Base-by-base conservation (phyloP, 2,329 filamentous ascomycete genomes). In the Colletotrichum sp. region DNA sequence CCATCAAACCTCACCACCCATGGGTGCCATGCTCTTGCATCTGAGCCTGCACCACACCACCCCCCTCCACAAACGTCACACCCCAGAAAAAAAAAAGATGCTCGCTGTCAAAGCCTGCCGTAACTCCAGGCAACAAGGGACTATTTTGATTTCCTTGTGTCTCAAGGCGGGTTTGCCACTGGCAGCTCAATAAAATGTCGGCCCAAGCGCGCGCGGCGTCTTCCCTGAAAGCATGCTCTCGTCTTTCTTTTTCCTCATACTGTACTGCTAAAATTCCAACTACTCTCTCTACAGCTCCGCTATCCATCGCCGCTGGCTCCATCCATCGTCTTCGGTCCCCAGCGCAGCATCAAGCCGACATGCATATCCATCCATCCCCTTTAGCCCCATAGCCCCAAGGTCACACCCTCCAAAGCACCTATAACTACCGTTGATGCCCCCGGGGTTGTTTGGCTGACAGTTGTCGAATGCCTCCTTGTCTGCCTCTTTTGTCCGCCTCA, bases 401-500 rank as follows among this genome's bases (percentile, higher is more conserved):
- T 21, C 66, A 32, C 24, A 49, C 71, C 64, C 26, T 34, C 64
- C 49, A 71, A 77, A 72, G 72, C 60, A 66, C 66, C 76, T 77
- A 76, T 77, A 76, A 77, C 68, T 76, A 76, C 76, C 49, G 64
- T 72, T 60, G 64, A 66, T 69, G 72, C 62, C 72, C n/a, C 76
- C 74, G 28, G 70, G 74, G 59, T 65, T 60, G 71, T 76, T 57
- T 64, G 71, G 68, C 68, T 67, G 64, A 36, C 64, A 49, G 39
- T 72, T 39, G 55, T 60, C 60, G 72, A 75, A 72, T 65, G 68
- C 71, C 68, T 76, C 76, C 76, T 77, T 77, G 76, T 77, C 76
- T 72, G 72, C 72, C 72, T 71, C 76, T 76, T 78, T 78, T 78
- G 71, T 77, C 65, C 71, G 74, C 77, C 73, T 78, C 76, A 44